Evolutionary conservation across 208 protist species (phyloP).

Genomic region (Leishmania amazonensis): DNA sequence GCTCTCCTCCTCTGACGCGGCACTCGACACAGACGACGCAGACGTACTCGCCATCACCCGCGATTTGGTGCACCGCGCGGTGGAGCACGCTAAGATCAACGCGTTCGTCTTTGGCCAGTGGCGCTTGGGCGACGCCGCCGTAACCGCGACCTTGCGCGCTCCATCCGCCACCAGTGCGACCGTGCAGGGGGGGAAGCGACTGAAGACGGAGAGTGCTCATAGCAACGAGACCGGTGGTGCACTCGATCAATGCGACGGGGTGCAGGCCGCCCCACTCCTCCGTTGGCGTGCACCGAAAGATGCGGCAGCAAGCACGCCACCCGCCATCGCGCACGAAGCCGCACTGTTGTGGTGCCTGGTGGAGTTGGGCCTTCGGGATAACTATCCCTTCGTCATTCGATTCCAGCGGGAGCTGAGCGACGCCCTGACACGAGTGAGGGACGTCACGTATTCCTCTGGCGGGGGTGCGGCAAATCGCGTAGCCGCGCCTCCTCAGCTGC

Average conservation of each 20-base stretch:
- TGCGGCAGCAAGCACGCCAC: neutral
- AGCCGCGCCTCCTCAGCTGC: neutral
- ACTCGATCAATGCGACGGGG: neutral
- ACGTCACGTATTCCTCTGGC: neutral
- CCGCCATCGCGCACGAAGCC: constrained; percentile 7
- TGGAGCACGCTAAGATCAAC: constrained; percentile 17
- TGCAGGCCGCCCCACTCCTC: neutral
- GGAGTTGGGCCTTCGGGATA: constrained; percentile 23
- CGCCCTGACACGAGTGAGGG: neutral
- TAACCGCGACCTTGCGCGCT: neutral
- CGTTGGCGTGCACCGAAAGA: neutral
- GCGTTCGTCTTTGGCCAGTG: constrained; percentile 14
- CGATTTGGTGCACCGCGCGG: constrained; percentile 13
- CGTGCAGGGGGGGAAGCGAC: neutral
- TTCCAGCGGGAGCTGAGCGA: constrained; percentile 8
- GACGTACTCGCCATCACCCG: neutral
- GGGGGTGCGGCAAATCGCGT: neutral
- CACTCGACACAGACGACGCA: neutral
- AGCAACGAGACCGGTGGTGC: neutral
- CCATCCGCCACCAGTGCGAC: neutral
- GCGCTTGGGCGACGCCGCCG: neutral
- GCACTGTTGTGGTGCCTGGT: constrained; percentile 21
- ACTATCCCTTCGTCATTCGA: constrained; percentile 17
- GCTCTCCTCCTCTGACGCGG: neutral
- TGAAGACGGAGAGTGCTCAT: neutral